Conservation (phyloP, 768 basidiomycete species). For the Lyophyllum decastes region DNA sequence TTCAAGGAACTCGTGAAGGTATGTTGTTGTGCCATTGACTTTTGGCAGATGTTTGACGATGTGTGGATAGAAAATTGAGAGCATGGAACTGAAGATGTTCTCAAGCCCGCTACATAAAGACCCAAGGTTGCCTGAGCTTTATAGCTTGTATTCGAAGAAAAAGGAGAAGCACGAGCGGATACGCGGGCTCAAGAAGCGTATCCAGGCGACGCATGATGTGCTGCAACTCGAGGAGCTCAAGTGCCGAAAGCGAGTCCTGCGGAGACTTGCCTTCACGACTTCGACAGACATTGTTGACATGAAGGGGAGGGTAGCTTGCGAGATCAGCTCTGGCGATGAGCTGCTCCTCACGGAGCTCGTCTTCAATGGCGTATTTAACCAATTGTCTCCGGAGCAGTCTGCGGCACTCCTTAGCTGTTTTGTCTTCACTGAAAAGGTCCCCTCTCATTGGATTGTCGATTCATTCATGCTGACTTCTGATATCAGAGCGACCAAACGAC, state of each 20-base stretch:
- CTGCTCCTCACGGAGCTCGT: conserved; percentile 94
- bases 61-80: conserved; percentile 78
- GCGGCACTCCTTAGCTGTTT: conserved; percentile 96
- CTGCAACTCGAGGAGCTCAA: conserved; percentile 97
- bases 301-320: conserved; percentile 98
- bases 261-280: conserved; percentile 89
- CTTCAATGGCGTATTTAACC: conserved; percentile 96
- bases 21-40: conserved; percentile 11
- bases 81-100: conserved; percentile 85
- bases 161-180: conserved; percentile 68
- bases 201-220: conserved; percentile 88
- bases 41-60: background rate
- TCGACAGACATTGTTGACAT: conserved; percentile 92
- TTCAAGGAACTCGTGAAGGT: conserved; percentile 88
- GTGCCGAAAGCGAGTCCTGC: conserved; percentile 89
- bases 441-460: background rate
- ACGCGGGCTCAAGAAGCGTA: conserved; percentile 79
- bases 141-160: conserved; percentile 79
- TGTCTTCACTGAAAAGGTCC: conserved; percentile 94
- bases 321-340: conserved; percentile 97
- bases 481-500: conserved; percentile 80
- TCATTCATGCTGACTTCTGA: background rate
- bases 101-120: conserved; percentile 79
- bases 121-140: conserved; percentile 76
- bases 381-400: conserved; percentile 86